phyloP scores from a whole-genome alignment of 768 basidiomycete species.

The Boletellus emodensis region DNA sequence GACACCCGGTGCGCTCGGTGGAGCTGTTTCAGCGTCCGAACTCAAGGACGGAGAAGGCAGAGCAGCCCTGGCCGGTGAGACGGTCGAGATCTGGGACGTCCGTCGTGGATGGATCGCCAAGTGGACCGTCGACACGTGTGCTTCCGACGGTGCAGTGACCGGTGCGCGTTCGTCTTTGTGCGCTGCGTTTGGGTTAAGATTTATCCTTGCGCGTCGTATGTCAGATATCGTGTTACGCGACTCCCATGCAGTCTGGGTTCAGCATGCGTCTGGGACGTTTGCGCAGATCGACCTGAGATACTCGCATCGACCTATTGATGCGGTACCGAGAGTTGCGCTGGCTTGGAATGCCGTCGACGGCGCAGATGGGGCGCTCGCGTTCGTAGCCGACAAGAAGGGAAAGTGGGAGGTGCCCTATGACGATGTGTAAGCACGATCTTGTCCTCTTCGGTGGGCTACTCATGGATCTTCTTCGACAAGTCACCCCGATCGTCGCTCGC shows the following conservation, averaged over 20 bases:
- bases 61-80: constrained; percentile 39
- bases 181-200: neutral
- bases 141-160: constrained; percentile 67
- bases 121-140: constrained; percentile 66
- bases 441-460: neutral
- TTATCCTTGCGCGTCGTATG: neutral
- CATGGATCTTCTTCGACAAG: constrained; percentile 31
- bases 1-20: constrained; percentile 20
- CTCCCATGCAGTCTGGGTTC: constrained; percentile 68
- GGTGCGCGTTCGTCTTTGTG: constrained; percentile 41
- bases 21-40: constrained; percentile 7
- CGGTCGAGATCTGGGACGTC: constrained; percentile 85
- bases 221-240: constrained; percentile 68
- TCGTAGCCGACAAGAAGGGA: constrained; percentile 53
- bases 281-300: constrained; percentile 74
- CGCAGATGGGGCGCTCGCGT: constrained; percentile 55
- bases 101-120: constrained; percentile 78
- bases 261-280: constrained; percentile 73
- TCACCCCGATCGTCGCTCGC: constrained; percentile 30
- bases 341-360: constrained; percentile 52
- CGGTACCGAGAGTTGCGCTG: constrained; percentile 56
- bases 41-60: constrained; percentile 16
- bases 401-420: constrained; percentile 75
- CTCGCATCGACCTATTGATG: constrained; percentile 59
- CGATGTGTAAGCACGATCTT: constrained; percentile 54